Evolutionary conservation across 208 protist species (phyloP), one percentile per base, ranked within the genome.

Genomic region (Crithidia brevicula): DNA sequence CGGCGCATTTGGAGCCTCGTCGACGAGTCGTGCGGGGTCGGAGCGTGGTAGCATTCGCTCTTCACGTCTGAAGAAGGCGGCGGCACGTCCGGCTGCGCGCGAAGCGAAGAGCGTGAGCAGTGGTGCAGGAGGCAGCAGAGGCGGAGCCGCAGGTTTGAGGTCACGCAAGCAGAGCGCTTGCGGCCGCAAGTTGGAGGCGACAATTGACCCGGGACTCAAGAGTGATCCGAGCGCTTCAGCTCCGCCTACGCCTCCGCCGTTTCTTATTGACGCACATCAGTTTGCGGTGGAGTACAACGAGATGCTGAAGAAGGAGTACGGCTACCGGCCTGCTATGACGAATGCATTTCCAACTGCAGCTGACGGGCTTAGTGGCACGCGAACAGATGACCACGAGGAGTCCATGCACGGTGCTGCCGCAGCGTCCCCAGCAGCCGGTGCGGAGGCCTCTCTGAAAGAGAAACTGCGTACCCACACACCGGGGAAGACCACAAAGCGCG

Each of bases 221-320:
- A 13, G 36, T 6, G 51, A 53, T 2, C 31, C 23, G 16, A 4
- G 25, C 64, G 34, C 42, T 28, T 42, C 74, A 13, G 9, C 4
- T 27, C 25, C 53, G 8, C 31, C 51, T 1, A 15, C 16, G 1
- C 46, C 58, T 30, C 69, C 71, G 56, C 66, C 69, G 5, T 89
- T 85, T 62, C 68, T 91, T 67, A 93, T 96, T 67, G 88, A 96
- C 62, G 83, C 89, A 0, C 69, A 86, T 20, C 68, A 34, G 23
- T 96, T 96, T 42, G 83, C 86, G n/a, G 63, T 70, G 11, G 67
- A 84, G 33, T 85, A 94, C 76, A 94, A 95, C 67, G 74, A 83
- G 57, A 69, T 72, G 43, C 75, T 96, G 13, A 79, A 81, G 45
- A 79, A 67, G 40, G 84, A 86, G 72, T 95, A 94, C 73, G 87